phyloP scores from a whole-genome alignment of 2,329 filamentous ascomycete species.

The Helotiales sp. region DNA sequence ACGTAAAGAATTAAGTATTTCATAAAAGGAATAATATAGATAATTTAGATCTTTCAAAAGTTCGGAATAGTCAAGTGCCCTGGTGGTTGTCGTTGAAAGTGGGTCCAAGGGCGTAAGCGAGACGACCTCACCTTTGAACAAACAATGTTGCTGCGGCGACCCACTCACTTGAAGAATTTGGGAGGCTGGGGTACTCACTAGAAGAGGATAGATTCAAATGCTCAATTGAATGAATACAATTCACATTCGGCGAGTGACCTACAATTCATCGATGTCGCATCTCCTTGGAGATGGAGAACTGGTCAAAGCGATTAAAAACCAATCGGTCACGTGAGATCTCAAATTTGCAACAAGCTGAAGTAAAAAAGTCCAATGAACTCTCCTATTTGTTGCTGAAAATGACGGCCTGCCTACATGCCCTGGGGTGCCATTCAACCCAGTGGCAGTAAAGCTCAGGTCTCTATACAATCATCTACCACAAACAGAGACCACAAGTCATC shows the following conservation, averaged over 20 bases:
- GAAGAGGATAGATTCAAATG: background rate
- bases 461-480: conserved; percentile 35
- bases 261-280: background rate
- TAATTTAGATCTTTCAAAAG: background rate
- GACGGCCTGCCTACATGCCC: conserved; percentile 27
- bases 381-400: conserved; percentile 41
- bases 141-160: conserved; percentile 1
- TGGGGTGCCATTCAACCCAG: conserved; percentile 16
- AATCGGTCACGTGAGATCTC: background rate
- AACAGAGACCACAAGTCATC: conserved; percentile 31
- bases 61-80: background rate
- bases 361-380: conserved; percentile 31
- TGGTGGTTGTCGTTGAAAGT: background rate
- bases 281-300: background rate
- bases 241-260: background rate
- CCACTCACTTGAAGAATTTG: background rate
- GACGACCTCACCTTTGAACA: background rate
- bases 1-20: background rate
- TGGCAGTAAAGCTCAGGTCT: conserved; percentile 28
- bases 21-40: background rate
- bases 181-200: background rate
- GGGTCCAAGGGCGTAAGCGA: background rate
- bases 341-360: background rate
- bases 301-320: background rate
- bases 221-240: background rate